Conservation (phyloP, 805 yeast genomes). For the Candida odintsovae region DNA sequence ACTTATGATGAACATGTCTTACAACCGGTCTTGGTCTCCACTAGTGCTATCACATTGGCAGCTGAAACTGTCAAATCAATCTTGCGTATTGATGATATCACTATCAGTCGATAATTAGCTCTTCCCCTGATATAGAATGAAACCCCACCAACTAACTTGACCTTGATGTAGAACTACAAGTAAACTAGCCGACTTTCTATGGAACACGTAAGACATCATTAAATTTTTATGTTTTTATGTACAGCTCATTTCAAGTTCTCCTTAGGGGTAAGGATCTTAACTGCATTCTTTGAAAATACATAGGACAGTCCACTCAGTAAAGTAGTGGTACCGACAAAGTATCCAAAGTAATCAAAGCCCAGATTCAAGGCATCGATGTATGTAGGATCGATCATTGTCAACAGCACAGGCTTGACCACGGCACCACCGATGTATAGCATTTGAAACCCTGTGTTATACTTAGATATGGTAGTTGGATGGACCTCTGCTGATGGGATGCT, state of each 20-base stretch:
- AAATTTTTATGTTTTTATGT: not conserved
- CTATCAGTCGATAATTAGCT: conserved; percentile 64
- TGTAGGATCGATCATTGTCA: conserved; percentile 28
- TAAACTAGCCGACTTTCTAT: not conserved
- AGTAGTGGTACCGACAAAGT: conserved; percentile 65
- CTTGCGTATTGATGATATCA: conserved; percentile 94
- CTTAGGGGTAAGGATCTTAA: conserved; percentile 39
- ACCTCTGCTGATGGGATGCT: conserved; percentile 79
- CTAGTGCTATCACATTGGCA: conserved; percentile 90
- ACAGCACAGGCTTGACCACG: conserved; percentile 48
- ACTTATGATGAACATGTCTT: conserved; percentile 90
- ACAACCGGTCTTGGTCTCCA: conserved; percentile 93
- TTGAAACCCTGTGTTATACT: conserved; percentile 86
- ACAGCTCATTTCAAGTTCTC: not conserved
- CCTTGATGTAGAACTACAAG: not conserved
- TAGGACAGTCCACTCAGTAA: conserved; percentile 74
- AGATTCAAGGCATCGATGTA: conserved; percentile 19
- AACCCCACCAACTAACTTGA: not conserved
- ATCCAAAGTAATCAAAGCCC: conserved; percentile 36
- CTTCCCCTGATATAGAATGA: not conserved
- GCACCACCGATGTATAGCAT: conserved; percentile 78
- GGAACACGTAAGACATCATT: not conserved
- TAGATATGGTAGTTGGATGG: conserved; percentile 80
- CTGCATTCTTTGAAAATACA: conserved; percentile 63
- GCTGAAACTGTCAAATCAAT: conserved; percentile 96